Evolutionary conservation across 73 alveolate genomes (phyloP).

Genomic region (Diophrys appendiculata): DNA sequence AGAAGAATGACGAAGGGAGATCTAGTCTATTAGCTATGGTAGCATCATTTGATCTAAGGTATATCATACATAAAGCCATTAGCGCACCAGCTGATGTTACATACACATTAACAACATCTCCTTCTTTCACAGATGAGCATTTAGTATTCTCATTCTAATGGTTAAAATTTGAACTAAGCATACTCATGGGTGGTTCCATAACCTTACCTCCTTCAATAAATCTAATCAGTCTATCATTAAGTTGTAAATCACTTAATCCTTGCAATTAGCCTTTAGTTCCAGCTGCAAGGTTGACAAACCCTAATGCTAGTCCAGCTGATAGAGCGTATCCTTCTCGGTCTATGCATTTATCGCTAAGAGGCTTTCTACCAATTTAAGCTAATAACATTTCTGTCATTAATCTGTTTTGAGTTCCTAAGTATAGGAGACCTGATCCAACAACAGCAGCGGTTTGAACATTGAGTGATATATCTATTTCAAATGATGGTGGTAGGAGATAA

Average conservation of each 20-base stretch:
- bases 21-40: conserved; percentile 80
- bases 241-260: conserved; percentile 77
- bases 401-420: conserved; percentile 90
- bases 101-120: conserved; percentile 90
- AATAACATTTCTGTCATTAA: conserved; percentile 96
- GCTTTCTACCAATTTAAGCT: conserved; percentile 94
- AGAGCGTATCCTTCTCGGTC: conserved; percentile 97
- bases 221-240: conserved; percentile 93
- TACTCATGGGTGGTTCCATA: conserved; percentile 74
- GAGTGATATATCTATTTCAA: conserved; percentile 92
- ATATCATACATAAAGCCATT: conserved; percentile 88
- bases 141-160: conserved; percentile 61
- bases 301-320: conserved; percentile 96
- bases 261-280: conserved; percentile 78
- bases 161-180: conserved; percentile 56
- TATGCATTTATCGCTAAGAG: conserved; percentile 88
- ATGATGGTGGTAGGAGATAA: conserved; percentile 89
- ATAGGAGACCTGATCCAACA: conserved; percentile 94
- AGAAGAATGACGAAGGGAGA: conserved; percentile 91
- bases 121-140: conserved; percentile 84
- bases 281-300: conserved; percentile 94
- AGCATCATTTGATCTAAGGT: conserved; percentile 75
- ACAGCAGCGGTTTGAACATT: conserved; percentile 94
- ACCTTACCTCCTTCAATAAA: conserved; percentile 91
- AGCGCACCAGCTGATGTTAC: conserved; percentile 96